Evolutionary conservation across 495 filamentous ascomycete species (phyloP), one percentile per base, ranked within the genome.

Genomic region (Cercophora samala): DNA sequence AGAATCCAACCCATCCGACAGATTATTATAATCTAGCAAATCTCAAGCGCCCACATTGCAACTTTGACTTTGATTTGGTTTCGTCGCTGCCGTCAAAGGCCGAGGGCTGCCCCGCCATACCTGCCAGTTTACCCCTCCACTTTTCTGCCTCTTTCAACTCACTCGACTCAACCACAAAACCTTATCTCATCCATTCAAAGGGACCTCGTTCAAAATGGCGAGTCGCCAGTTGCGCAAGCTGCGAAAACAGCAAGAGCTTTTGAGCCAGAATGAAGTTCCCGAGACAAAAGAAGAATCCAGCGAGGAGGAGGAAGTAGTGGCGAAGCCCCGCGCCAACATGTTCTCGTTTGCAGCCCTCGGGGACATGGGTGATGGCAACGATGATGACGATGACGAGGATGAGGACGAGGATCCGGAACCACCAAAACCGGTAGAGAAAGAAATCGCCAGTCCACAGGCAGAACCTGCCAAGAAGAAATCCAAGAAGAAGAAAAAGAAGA

Each of bases 181-280:
- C 8, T 46, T 9, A 11, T 46, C 13, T 46, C 37, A 46, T 46
- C 37, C 6, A 17, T 11, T 13, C 37, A 65, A 53, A 58, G 95
- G n/a, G n/a, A n/a, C n/a, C n/a, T n/a, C n/a, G 29, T 32, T 32
- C 29, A 65, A 58, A 59, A 96, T 96, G 92, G 93, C 92, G 51
- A 91, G 88, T 29, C 86, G 92, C 67, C 91, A 92, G 37, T 76
- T 95, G 61, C 86, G 91, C 58, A 93, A 91, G 77, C 80, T 93
- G 54, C 90, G 92, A 69, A 87, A 90, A 81, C 87, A 89, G 78
- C 80, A 86, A 72, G 84, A 88, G 71, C 79, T 86, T n/a, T 73
- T 75, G 46, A 70, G 71, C 51, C 70, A 75, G 24, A 70, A 75
- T 24, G 69, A 74, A 15, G 63, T 79, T 69, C 75, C 76, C n/a